phyloP scores from a whole-genome alignment of 2,329 filamentous ascomycete species.

The Zymoseptoria brevis region DNA sequence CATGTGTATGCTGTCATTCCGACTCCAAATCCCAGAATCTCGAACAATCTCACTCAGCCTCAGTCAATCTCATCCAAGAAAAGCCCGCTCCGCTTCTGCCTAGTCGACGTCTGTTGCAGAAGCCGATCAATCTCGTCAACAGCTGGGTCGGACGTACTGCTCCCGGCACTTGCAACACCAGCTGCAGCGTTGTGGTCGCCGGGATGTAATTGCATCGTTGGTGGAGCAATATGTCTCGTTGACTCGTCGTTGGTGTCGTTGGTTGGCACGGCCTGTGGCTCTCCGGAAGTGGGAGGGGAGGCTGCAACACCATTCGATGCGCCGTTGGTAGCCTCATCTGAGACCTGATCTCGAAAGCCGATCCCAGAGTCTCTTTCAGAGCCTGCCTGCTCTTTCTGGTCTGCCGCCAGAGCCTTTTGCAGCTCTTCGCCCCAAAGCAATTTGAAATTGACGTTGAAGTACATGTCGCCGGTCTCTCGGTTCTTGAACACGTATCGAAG shows the following conservation, averaged over 20 bases:
- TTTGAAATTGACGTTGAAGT: slow-evolving; percentile 40
- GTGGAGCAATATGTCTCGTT: background rate
- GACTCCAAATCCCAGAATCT: background rate
- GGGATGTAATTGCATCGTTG: slow-evolving; percentile 14
- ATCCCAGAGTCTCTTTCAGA: background rate
- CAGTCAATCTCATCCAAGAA: background rate
- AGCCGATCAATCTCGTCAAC: slow-evolving; percentile 14
- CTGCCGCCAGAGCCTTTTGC: slow-evolving; percentile 27
- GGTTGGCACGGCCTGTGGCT: background rate
- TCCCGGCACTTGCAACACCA: background rate
- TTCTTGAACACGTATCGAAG: slow-evolving; percentile 41
- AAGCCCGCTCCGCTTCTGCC: slow-evolving; percentile 7
- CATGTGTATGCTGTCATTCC: background rate
- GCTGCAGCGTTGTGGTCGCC: slow-evolving; percentile 15
- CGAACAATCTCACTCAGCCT: background rate
- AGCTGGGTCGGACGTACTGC: background rate
- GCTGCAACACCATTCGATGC: background rate
- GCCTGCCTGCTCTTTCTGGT: slow-evolving; percentile 12
- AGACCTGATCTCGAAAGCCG: background rate
- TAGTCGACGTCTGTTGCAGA: slow-evolving; percentile 13
- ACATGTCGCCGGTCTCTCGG: slow-evolving; percentile 33
- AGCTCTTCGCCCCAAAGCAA: slow-evolving; percentile 39
- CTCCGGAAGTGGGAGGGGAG: background rate
- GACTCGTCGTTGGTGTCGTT: background rate
- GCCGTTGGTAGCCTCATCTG: slow-evolving; percentile 1